These are phyloP conservation scores for Chlorella vulgaris DNA, from an alignment of 139 green algal genomes.

Conservation along the genomic window DNA sequence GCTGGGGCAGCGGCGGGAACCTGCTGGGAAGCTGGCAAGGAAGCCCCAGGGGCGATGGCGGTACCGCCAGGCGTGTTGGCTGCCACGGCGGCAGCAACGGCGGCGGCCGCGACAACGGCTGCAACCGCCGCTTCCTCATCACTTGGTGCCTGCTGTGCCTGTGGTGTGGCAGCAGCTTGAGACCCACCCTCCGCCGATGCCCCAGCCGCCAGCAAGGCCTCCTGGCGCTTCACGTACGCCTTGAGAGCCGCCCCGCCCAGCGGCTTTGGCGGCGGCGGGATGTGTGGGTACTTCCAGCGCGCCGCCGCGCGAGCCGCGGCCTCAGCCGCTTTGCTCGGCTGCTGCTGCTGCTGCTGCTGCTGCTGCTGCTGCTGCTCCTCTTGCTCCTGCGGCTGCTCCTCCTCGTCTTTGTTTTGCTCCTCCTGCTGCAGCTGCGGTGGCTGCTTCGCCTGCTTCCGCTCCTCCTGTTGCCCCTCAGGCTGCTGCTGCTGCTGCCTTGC, in stretches of 20 bases:
- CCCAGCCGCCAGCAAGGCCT: slow-evolving; percentile 4
- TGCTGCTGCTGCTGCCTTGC: slow-evolving; percentile 19
- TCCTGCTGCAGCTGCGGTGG: background rate
- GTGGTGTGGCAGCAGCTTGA: background rate
- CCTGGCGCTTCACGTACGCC: slow-evolving; percentile 9
- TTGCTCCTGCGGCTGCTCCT: background rate
- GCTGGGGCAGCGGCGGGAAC: background rate
- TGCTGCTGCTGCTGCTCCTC: background rate
- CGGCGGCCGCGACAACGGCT: background rate
- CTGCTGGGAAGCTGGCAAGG: no score
- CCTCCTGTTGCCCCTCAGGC: background rate
- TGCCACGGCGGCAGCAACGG: background rate
- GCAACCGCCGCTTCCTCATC: background rate
- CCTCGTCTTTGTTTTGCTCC: background rate
- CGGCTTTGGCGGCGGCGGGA: slow-evolving; percentile 15
- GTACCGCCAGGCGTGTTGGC: background rate
- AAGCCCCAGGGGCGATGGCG: no score
- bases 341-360: background rate
- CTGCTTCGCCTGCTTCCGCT: background rate
- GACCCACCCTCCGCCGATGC: background rate
- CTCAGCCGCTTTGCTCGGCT: background rate
- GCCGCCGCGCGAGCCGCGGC: background rate
- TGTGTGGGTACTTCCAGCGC: slow-evolving; percentile 12
- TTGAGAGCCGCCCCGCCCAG: background rate
- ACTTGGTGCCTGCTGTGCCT: no score